phyloP scores from a whole-genome alignment of 2,329 filamentous ascomycete species.

The Cephalotrichum gorgonifer region DNA sequence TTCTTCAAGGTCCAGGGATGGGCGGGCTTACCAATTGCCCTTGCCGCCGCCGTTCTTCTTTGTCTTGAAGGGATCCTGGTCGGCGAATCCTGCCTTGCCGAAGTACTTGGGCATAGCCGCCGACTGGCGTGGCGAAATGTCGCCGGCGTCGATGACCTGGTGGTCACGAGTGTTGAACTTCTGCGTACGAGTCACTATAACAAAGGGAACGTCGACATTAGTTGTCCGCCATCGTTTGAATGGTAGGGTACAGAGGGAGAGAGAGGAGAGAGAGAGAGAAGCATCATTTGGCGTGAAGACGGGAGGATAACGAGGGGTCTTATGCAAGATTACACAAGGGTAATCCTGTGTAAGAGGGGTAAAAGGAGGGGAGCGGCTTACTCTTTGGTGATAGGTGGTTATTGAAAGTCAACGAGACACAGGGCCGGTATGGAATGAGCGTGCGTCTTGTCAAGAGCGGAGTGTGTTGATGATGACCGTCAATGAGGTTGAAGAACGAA shows the following conservation, averaged over 20 bases:
- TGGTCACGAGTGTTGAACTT: constrained; percentile 94
- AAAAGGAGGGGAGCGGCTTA: not conserved
- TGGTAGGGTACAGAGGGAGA: not conserved
- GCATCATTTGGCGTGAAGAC: too few species aligned
- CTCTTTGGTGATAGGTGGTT: not conserved
- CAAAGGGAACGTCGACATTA: not conserved
- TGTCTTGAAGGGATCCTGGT: constrained; percentile 78
- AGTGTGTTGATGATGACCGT: not conserved
- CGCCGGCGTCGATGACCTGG: constrained; percentile 65
- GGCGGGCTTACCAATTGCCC: constrained; percentile 75
- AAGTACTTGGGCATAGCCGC: constrained; percentile 78
- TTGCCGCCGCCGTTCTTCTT: constrained; percentile 95
- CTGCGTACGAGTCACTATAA: constrained; percentile 97
- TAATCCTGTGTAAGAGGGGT: not conserved
- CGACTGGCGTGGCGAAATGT: constrained; percentile 57
- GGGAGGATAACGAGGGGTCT: not conserved
- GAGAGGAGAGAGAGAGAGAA: too few species aligned
- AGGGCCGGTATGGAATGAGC: not conserved
- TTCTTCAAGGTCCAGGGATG: too few species aligned
- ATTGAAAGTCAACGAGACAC: not conserved
- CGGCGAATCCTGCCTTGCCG: constrained; percentile 72
- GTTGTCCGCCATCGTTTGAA: not conserved
- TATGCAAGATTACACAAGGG: constrained; percentile 3
- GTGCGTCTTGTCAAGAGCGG: not conserved
- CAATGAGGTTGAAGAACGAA: not conserved